Percentiles rank a stretch among this genome's conserved stretches.
Conservation (phyloP, 1,284 basidiomycete genomes). For the Microbotryum lychnidis-dioicae region DNA sequence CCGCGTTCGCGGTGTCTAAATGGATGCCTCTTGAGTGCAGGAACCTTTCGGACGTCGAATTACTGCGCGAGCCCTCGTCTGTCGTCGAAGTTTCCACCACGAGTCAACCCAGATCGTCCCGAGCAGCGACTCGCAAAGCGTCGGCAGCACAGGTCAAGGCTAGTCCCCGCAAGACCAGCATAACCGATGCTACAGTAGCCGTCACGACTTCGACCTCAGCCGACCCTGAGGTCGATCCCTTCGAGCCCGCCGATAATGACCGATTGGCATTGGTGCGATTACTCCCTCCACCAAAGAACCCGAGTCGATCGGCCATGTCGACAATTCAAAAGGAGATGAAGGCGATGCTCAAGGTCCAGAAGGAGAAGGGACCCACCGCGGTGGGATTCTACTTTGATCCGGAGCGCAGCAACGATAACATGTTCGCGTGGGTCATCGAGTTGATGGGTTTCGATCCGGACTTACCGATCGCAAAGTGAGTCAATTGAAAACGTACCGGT, state of each 20-base stretch:
- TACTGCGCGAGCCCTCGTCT: constrained; percentile 13
- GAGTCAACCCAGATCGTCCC: neutral
- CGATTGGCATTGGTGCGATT: constrained; percentile 18
- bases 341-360: constrained; percentile 21
- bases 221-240: constrained; percentile 4
- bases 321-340: constrained; percentile 21
- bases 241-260: constrained; percentile 14
- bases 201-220: neutral
- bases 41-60: constrained; percentile 21
- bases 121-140: neutral
- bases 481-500: neutral
- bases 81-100: neutral
- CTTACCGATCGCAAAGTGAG: constrained; percentile 14
- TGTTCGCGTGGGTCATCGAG: constrained; percentile 31
- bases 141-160: neutral
- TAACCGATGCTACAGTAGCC: neutral
- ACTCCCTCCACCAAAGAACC: constrained; percentile 25
- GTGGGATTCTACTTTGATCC: constrained; percentile 31
- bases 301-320: constrained; percentile 11
- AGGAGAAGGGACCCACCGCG: constrained; percentile 12
- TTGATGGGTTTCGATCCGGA: constrained; percentile 16
- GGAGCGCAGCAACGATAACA: constrained; percentile 24
- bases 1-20: neutral
- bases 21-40: neutral
- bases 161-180: neutral